Evolutionary conservation across 352 stramenopile species (phyloP), one percentile per base, ranked within the genome.

Genomic region (Phytophthora pini): DNA sequence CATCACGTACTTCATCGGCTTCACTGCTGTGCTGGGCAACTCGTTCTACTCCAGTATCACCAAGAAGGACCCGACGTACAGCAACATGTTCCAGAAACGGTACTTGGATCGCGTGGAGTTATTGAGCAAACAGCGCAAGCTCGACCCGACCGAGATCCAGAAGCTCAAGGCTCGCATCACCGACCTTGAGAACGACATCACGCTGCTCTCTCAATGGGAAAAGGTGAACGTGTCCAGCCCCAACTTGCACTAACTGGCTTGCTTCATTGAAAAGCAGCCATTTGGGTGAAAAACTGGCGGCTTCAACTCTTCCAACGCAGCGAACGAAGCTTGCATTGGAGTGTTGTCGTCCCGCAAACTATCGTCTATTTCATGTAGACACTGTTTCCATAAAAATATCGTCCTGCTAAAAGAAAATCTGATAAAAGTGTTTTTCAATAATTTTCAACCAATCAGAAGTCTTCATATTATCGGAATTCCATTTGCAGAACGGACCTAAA

Each of bases 1-100:
- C 20, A 93, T 96, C 58, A 94, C 88, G 66, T 96, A 96, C 71
- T 95, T 95, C 64, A 92, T 96, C 70, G 84, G 86, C 51, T 95
- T 95, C 61, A 92, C 85, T n/a, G 82, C 82, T 24, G 85, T 95
- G 43, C 55, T 95, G 36, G 81, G 76, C 49, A 88, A 90, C 56
- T 89, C 85, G 44, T 94, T 95, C 61, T 94, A 94, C 64, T 84
- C 90, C 32, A 80, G 72, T 22, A 74, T 92, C 43, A 92, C 83
- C 13, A 92, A 92, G 65, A 87, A 88, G 70, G 86, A 94, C 48
- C 74, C 86, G 24, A 92, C 83, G 36, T 94, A 92, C 64, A 89
- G 80, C 49, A 94, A 94, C 61, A 92, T 94, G 41, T 94, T 82
- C 82, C 83, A 87, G 20, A 89, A 90, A 61, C 74, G 84, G n/a